phyloP scores from a whole-genome alignment of 805 yeast genomes.

The Yarrowia sp. region DNA sequence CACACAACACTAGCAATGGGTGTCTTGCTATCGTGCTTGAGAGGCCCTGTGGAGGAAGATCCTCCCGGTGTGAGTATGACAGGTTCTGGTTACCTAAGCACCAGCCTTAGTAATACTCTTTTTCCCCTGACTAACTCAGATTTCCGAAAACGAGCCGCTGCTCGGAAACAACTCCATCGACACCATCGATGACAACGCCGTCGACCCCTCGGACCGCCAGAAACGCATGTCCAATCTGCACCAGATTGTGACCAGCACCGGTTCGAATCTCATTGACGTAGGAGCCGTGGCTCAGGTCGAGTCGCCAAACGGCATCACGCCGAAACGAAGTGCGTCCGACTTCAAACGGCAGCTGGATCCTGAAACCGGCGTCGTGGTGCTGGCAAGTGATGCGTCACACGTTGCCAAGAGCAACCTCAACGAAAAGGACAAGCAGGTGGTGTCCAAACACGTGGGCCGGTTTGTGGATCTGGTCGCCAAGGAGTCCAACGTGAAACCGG shows the following conservation, averaged over 20 bases:
- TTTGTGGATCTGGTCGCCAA: not conserved
- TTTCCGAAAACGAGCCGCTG: slow-evolving; percentile 20
- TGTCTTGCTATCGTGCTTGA: slow-evolving; percentile 20
- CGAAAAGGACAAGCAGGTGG: slow-evolving; percentile 14
- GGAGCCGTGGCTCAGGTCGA: slow-evolving; percentile 15
- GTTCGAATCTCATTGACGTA: slow-evolving; percentile 18
- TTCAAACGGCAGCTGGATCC: slow-evolving; percentile 19
- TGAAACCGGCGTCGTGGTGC: not conserved
- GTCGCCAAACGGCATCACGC: slow-evolving; percentile 12
- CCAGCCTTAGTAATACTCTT: too few relatives aligned
- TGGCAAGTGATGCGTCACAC: not conserved
- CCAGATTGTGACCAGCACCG: slow-evolving; percentile 23
- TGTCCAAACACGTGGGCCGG: not conserved
- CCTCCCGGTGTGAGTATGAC: slow-evolving; percentile 22
- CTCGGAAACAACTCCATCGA: slow-evolving; percentile 21
- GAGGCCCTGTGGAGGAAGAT: slow-evolving; percentile 23
- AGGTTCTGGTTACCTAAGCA: too few relatives aligned
- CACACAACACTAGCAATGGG: slow-evolving; percentile 8
- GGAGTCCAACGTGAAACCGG: slow-evolving; percentile 16
- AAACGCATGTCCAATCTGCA: slow-evolving; percentile 14
- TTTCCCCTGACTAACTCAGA: slow-evolving; percentile 6
- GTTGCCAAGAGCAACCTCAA: not conserved
- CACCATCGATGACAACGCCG: not conserved
- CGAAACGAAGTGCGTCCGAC: slow-evolving; percentile 20
- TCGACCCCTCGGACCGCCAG: slow-evolving; percentile 22